Conservation (phyloP, 2,329 filamentous ascomycete species). For the Penicillium hordei region DNA sequence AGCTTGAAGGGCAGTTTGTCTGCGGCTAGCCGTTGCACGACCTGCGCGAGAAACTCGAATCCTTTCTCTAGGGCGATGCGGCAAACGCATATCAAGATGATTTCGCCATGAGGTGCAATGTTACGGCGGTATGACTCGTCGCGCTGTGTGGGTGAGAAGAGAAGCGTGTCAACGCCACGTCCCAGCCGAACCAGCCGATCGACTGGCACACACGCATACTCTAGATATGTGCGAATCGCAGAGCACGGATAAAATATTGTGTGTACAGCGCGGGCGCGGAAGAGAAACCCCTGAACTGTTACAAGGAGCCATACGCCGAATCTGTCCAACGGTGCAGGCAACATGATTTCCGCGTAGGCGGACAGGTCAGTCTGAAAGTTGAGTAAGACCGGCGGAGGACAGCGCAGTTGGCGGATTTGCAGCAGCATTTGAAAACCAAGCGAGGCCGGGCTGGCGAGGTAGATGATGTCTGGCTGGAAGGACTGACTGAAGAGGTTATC, state of each 20-base stretch:
- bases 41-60: conserved; percentile 65
- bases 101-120: conserved; percentile 62
- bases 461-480: conserved; percentile 67
- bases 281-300: conserved; percentile 65
- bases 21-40: conserved; percentile 54
- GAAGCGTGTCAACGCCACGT: conserved; percentile 63
- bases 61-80: conserved; percentile 70
- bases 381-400: conserved; percentile 29
- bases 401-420: conserved; percentile 62
- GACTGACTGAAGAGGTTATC: conserved; percentile 61
- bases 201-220: conserved; percentile 55
- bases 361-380: conserved; percentile 42
- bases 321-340: conserved; percentile 60
- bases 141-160: conserved; percentile 59
- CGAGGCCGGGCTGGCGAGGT: conserved; percentile 67
- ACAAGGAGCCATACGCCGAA: conserved; percentile 64
- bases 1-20: conserved; percentile 62
- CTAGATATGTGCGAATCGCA: conserved; percentile 62
- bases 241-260: conserved; percentile 69
- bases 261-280: conserved; percentile 60
- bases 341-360: conserved; percentile 68
- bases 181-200: conserved; percentile 62
- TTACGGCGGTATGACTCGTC: conserved; percentile 53
- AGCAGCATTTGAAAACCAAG: conserved; percentile 70
- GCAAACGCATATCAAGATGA: conserved; percentile 66